Evolutionary conservation across 1,284 basidiomycete genomes (phyloP), one percentile per base, ranked within the genome.

Genomic region (Ceratobasidium sp.): DNA sequence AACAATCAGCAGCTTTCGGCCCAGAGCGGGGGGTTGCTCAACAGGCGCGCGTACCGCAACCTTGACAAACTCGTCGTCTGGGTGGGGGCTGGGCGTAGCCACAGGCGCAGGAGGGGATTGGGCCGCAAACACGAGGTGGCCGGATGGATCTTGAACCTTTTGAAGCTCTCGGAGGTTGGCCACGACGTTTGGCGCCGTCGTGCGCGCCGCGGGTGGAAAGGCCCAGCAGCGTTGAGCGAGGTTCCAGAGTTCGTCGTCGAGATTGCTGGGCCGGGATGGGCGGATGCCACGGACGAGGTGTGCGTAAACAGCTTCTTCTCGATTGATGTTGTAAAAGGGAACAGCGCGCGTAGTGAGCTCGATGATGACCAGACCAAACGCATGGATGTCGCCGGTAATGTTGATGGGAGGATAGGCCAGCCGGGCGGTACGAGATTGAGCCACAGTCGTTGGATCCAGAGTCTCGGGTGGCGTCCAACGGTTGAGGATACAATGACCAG

Each of bases 401-500:
- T 64, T 64, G 42, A 64, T 64, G n/a, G 60, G 60, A 27, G 60
- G 60, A 29, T 64, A 47, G 31, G 60, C 60, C 17, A 64, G 47
- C 7, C 60, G 60, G 25, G 60, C 34, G 13, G 60, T 64, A 40
- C 60, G 60, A 27, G 60, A 64, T 40, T 64, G 60, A 17, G 60
- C 60, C 25, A 64, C 47, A n/a, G 60, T 64, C n/a, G 60, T 64
- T 20, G 60, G 60, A 27, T 64, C 60, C 17, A 64, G 49, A 7
- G 60, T 64, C 34, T 64, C 60, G 31, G 60, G 60, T 13, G 60
- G 60, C 7, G 60, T 64, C 60, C 60, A 64, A 17, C 60, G 60
- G 35, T 64, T 64, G 47, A 64, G 60, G 17, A 64, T 64, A 27
- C 60, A 64, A 42, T 64, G 60, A 15, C 60, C 60, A 27, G 60